phyloP scores from a whole-genome alignment of 495 filamentous ascomycete species.

The Aspergillus panamensis region DNA sequence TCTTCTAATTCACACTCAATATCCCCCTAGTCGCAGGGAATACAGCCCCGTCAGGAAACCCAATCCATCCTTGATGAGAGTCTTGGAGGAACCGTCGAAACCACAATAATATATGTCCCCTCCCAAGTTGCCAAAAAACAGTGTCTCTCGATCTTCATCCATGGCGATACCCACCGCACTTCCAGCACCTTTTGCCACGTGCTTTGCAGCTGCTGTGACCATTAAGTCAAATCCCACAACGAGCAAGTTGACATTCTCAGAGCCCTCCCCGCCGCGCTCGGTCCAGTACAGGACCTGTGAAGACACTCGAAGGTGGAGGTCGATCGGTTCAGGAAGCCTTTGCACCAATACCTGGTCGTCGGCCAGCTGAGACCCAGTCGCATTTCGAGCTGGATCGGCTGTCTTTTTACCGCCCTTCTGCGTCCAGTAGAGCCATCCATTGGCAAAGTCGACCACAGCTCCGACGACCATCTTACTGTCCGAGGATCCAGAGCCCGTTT shows the following conservation, averaged over 20 bases:
- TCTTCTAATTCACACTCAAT: neutral
- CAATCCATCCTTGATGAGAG: neutral
- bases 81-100: neutral
- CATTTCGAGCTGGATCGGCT: neutral
- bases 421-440: conserved; percentile 2
- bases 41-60: neutral
- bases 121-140: neutral
- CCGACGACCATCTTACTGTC: conserved; percentile 1
- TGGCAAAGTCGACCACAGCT: neutral
- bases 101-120: neutral
- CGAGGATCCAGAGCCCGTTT: neutral
- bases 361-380: neutral
- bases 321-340: neutral
- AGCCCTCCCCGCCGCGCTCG: neutral
- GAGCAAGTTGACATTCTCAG: neutral
- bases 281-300: neutral
- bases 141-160: neutral
- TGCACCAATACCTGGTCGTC: neutral
- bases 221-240: neutral
- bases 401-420: neutral
- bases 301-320: neutral
- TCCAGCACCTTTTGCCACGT: neutral
- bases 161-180: neutral
- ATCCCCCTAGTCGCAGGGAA: neutral
- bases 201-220: neutral